Conservation (phyloP, 192 early-diverging fungal genomes). For the Rhizoclosmatium sp. region DNA sequence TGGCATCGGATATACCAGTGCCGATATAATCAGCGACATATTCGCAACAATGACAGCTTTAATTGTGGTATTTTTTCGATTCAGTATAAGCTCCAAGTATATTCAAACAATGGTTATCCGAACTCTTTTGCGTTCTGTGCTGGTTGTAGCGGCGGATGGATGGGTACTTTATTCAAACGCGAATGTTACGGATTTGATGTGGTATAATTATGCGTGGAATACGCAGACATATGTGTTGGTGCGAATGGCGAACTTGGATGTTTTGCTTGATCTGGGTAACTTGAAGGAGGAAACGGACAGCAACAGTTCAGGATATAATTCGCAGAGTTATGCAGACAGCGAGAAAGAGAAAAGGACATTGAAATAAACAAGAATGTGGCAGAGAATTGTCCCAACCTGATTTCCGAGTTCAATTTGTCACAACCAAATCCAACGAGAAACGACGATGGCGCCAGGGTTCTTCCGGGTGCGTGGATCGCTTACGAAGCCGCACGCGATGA, state of each 20-base stretch:
- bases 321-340: no score
- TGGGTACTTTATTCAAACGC: background rate
- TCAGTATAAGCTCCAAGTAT: background rate
- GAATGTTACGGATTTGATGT: background rate
- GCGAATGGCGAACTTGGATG: background rate
- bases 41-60: conserved; percentile 10
- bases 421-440: no score
- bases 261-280: background rate
- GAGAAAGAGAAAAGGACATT: no score
- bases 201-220: background rate
- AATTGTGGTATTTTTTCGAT: background rate
- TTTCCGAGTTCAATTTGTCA: no score
- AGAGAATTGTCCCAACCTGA: no score
- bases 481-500: no score
- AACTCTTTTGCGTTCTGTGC: background rate
- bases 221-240: background rate
- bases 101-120: conserved; percentile 7
- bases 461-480: no score
- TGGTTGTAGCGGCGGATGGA: background rate
- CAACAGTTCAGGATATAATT: no score
- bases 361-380: no score
- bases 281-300: no score
- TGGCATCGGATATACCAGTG: background rate
- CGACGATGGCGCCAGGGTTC: no score
- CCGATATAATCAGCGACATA: background rate